Percentiles rank a stretch among this genome's conserved stretches.
phyloP scores from a whole-genome alignment of 2,329 filamentous ascomycete genomes.

The Ophiostoma tasmaniense region DNA sequence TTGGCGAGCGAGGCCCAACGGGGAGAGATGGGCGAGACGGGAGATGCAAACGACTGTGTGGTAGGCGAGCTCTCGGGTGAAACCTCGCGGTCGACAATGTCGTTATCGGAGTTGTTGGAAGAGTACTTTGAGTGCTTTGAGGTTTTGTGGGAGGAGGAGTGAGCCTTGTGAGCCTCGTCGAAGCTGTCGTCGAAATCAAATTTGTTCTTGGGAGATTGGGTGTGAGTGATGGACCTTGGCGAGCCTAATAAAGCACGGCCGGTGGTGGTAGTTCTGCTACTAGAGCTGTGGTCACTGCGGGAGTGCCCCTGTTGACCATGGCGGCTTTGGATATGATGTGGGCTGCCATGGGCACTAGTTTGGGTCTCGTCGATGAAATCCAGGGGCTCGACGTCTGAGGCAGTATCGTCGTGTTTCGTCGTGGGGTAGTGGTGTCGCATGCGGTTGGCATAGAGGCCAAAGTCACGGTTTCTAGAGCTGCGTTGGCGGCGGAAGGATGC shows the following conservation, averaged over 20 bases:
- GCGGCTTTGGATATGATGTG: constrained; percentile 9
- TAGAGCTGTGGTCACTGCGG: background rate
- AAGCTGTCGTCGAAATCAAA: constrained; percentile 17
- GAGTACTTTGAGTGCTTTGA: constrained; percentile 9
- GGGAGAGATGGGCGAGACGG: constrained; percentile 30
- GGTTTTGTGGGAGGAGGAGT: background rate
- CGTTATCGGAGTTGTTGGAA: constrained; percentile 7
- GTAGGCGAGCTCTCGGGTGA: constrained; percentile 4
- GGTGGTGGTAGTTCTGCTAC: constrained; percentile 6
- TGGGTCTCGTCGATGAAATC: constrained; percentile 13
- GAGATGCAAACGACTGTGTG: constrained; percentile 23
- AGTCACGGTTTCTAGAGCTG: constrained; percentile 23
- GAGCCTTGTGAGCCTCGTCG: constrained; percentile 11
- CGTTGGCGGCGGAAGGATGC: constrained; percentile 19
- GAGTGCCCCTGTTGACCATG: constrained; percentile 8
- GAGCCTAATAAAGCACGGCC: constrained; percentile 10
- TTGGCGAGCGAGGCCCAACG: constrained; percentile 40
- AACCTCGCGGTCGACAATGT: constrained; percentile 4
- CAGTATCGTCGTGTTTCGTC: constrained; percentile 26
- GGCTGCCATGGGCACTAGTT: constrained; percentile 8
- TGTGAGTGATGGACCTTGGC: constrained; percentile 4
- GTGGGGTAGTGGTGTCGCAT: constrained; percentile 24
- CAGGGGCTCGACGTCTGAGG: constrained; percentile 21
- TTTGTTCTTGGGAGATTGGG: constrained; percentile 10
- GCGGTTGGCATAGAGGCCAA: constrained; percentile 23